Conservation (phyloP, 345 rosid genomes). For the Boechera stricta region DNA sequence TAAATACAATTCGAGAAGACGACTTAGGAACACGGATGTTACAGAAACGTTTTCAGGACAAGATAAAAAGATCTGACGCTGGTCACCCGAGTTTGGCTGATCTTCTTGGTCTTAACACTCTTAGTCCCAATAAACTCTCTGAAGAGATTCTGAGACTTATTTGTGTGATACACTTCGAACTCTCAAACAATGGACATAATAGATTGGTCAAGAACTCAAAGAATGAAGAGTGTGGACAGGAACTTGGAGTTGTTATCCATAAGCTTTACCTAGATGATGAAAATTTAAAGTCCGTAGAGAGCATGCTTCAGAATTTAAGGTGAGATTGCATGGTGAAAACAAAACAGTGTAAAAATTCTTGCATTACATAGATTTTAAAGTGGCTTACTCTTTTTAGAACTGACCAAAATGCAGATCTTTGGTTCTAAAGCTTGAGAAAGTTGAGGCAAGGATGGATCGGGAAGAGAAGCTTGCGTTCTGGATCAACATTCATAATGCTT, state of each 20-base stretch:
- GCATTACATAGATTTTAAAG: not conserved
- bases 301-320: slow-evolving; percentile 71
- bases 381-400: not conserved
- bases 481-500: slow-evolving; percentile 81
- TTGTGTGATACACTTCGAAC: slow-evolving; percentile 66
- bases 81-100: slow-evolving; percentile 72
- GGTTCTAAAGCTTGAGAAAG: slow-evolving; percentile 67
- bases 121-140: slow-evolving; percentile 59
- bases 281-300: slow-evolving; percentile 59
- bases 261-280: slow-evolving; percentile 56
- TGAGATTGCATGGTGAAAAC: slow-evolving; percentile 13
- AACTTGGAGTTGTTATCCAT: slow-evolving; percentile 50
- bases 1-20: too few relatives aligned
- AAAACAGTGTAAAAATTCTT: not conserved
- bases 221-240: slow-evolving; percentile 44
- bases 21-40: too few relatives aligned
- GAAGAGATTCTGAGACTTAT: slow-evolving; percentile 72
- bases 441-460: slow-evolving; percentile 63
- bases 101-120: slow-evolving; percentile 57
- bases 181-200: slow-evolving; percentile 49
- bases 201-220: slow-evolving; percentile 47
- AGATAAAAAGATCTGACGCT: slow-evolving; percentile 41
- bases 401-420: slow-evolving; percentile 53
- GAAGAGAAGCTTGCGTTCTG: slow-evolving; percentile 86
- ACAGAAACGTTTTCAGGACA: slow-evolving; percentile 53